These are phyloP conservation scores for Astrothelium subdiscretum DNA, from an alignment of 495 filamentous ascomycete genomes.

Conservation along the genomic window DNA sequence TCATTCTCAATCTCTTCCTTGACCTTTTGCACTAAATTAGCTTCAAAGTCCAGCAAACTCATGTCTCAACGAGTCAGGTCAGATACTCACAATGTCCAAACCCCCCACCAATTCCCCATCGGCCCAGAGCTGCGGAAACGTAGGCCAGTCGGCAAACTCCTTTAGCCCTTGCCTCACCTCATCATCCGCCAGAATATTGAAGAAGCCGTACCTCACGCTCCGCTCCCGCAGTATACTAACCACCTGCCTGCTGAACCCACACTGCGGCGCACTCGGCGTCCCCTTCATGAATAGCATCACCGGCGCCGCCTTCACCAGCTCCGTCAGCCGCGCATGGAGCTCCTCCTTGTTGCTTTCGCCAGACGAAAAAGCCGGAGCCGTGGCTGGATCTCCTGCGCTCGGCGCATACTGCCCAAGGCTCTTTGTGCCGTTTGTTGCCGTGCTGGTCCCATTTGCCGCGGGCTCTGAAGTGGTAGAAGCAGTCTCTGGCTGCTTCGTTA, in stretches of 20 bases:
- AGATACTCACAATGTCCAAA: conserved; percentile 80
- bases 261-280: conserved; percentile 82
- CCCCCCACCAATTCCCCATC: conserved; percentile 78
- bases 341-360: conserved; percentile 58
- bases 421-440: conserved; percentile 23
- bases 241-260: conserved; percentile 84
- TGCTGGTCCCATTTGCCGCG: conserved; percentile 14
- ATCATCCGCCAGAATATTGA: conserved; percentile 96
- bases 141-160: conserved; percentile 92
- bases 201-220: conserved; percentile 92
- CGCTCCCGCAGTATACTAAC: conserved; percentile 77
- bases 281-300: conserved; percentile 98
- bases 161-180: conserved; percentile 94
- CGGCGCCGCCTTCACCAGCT: conserved; percentile 84
- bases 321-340: conserved; percentile 58
- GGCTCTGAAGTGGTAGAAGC: conserved; percentile 8
- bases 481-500: conserved; percentile 19
- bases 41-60: neutral
- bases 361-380: conserved; percentile 37
- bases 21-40: conserved; percentile 29
- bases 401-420: conserved; percentile 35
- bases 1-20: conserved; percentile 53
- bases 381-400: conserved; percentile 33
- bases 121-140: conserved; percentile 84
- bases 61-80: neutral